Evolutionary conservation across 495 filamentous ascomycete species (phyloP).

Genomic region (Lindgomyces ingoldianus): DNA sequence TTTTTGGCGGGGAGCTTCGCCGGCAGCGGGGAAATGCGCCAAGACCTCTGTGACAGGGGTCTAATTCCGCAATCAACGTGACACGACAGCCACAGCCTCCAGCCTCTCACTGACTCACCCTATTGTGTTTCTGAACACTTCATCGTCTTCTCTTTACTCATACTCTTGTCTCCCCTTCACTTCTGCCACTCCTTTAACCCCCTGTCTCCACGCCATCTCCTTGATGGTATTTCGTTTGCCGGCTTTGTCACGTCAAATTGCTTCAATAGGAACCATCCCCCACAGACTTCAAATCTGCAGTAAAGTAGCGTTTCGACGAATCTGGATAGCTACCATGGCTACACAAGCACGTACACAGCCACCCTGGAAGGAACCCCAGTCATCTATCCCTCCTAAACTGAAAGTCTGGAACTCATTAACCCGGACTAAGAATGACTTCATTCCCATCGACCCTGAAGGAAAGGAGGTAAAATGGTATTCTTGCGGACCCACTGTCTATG

Average conservation of each 20-base stretch:
- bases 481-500: conserved; percentile 82
- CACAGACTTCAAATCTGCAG: not conserved
- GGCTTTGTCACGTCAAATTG: conserved; percentile 9
- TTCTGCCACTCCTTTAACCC: conserved; percentile 28
- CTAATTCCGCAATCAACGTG: not conserved
- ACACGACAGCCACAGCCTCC: conserved; percentile 12
- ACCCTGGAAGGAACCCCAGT: conserved; percentile 48
- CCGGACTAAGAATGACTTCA: conserved; percentile 54
- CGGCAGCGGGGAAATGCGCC: conserved; percentile 7
- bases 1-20: conserved; percentile 29
- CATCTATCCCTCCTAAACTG: conserved; percentile 22
- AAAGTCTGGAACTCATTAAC: conserved; percentile 35
- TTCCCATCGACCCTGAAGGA: conserved; percentile 65
- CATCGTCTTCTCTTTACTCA: not conserved
- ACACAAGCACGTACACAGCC: conserved; percentile 53
- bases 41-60: conserved; percentile 27
- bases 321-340: conserved; percentile 39
- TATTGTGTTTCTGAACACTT: conserved; percentile 1
- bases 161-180: conserved; percentile 1
- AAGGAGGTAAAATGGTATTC: conserved; percentile 83
- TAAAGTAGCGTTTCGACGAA: not conserved
- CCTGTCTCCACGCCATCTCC: not conserved
- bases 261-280: conserved; percentile 2
- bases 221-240: conserved; percentile 30
- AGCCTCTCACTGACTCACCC: conserved; percentile 19